Base-by-base conservation (phyloP, 768 basidiomycete genomes). In the Mycena vulgaris region DNA sequence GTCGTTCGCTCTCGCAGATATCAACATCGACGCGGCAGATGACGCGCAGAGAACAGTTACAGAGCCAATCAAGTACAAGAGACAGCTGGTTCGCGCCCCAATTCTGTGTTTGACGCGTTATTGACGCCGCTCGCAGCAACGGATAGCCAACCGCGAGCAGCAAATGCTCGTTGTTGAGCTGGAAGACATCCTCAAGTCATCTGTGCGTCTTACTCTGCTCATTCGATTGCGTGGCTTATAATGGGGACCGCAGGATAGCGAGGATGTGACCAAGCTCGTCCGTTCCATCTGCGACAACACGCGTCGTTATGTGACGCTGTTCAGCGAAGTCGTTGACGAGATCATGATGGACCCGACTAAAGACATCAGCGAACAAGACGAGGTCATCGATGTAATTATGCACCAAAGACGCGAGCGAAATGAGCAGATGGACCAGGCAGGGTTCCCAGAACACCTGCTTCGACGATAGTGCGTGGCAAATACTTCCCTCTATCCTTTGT, bases 341-440 rank as follows among this genome's bases (percentile, higher is more conserved):
- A 86, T 97, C 62, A 91, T 98, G 88, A 97, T 96, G 19, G 84
- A 86, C 40, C 95, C 96, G 16, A 96, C 94, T 11, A 93, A 92
- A 78, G 96, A 98, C 75, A 94, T 98, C 69, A 92, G 90, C 66
- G 92, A 95, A 71, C 89, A 95, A 45, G 94, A 95, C 70, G 98
- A 99, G 80, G 97, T 98, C 56, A 94, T 98, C 45, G 98, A 99
- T 80, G 92, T 99, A 6, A 98, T 99, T 67, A 87, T 99, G 71
- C 95, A 96, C 79, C 98, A 99, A 77, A 88, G 98, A 62, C 87
- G 92, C 62, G 94, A 98, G 79, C 88, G 95, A 67, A 98, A 98
- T 75, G 90, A 92, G 63, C 90, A 93, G 78, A 85, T 91, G 42
- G 93, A 94, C 25, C 89, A 92, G 70, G 89, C 90, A 23, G 89